Evolutionary conservation across 2,329 filamentous ascomycete genomes (phyloP).

Genomic region (Colletotrichum sp.): DNA sequence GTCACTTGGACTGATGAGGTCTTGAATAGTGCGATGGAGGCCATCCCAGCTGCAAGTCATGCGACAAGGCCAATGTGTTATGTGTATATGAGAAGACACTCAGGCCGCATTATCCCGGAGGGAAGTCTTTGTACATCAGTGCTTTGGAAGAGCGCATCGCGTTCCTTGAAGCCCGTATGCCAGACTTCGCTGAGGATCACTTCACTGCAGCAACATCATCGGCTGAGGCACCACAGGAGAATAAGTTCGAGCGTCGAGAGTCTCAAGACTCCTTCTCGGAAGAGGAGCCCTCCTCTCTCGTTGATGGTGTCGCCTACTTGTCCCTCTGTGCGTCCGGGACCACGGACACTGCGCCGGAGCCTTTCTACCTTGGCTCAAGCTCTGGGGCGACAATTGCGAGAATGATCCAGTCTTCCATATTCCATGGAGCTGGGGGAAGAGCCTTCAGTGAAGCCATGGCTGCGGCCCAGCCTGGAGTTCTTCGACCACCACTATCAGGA

Average conservation of each 20-base stretch:
- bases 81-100: constrained; percentile 30
- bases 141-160: constrained; percentile 32
- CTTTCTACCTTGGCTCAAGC: constrained; percentile 30
- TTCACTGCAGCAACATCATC: neutral
- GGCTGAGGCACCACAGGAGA: neutral
- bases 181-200: constrained; percentile 30
- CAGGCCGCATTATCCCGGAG: constrained; percentile 30
- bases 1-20: no score
- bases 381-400: constrained; percentile 30
- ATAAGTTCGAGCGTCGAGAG: neutral
- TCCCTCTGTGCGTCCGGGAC: constrained; percentile 29
- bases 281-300: constrained; percentile 24
- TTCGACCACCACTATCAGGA: neutral
- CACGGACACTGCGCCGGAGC: constrained; percentile 26
- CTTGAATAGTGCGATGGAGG: constrained; percentile 26
- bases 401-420: constrained; percentile 30
- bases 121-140: constrained; percentile 31
- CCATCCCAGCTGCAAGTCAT: constrained; percentile 28
- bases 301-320: constrained; percentile 30
- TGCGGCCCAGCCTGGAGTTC: neutral
- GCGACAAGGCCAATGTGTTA: constrained; percentile 22
- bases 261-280: constrained; percentile 20
- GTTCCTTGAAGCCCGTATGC: constrained; percentile 30
- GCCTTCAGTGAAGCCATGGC: neutral
- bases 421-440: constrained; percentile 17